phyloP scores from a whole-genome alignment of 2,329 filamentous ascomycete species.

The Cladosporium sphaerospermum region DNA sequence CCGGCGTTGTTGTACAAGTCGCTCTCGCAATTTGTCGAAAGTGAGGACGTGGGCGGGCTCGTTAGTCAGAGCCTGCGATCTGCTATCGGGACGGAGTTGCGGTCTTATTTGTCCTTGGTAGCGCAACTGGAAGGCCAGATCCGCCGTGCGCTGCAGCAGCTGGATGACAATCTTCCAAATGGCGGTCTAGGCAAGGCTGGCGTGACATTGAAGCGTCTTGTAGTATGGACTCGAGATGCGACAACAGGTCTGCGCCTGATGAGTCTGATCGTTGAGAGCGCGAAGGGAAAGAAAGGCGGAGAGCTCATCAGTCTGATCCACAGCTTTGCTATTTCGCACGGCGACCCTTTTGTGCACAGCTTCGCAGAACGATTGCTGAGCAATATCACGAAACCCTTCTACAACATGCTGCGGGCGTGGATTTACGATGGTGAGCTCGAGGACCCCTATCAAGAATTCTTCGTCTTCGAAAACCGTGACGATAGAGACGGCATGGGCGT shows the following conservation, averaged over 20 bases:
- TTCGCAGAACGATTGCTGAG: constrained; percentile 85
- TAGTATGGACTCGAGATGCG: constrained; percentile 95
- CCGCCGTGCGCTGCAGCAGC: constrained; percentile 66
- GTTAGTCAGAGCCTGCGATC: constrained; percentile 86
- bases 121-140: constrained; percentile 92
- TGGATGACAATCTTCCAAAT: constrained; percentile 62
- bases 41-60: constrained; percentile 67
- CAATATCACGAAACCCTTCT: constrained; percentile 89
- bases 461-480: constrained; percentile 75
- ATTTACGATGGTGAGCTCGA: constrained; percentile 97
- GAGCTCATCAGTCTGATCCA: constrained; percentile 92
- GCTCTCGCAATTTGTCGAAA: constrained; percentile 75
- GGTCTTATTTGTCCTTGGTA: constrained; percentile 83
- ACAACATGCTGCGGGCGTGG: constrained; percentile 92
- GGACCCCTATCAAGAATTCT: constrained; percentile 95
- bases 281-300: constrained; percentile 76
- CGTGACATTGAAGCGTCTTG: constrained; percentile 88
- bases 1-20: constrained; percentile 85
- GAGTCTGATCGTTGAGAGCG: constrained; percentile 90
- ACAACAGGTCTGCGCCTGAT: constrained; percentile 92
- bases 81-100: constrained; percentile 75
- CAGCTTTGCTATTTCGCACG: constrained; percentile 85
- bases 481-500: constrained; percentile 34
- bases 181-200: constrained; percentile 75
- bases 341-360: constrained; percentile 86